Conservation (phyloP, 2,329 filamentous ascomycete genomes). For the Aureobasidium sp. region DNA sequence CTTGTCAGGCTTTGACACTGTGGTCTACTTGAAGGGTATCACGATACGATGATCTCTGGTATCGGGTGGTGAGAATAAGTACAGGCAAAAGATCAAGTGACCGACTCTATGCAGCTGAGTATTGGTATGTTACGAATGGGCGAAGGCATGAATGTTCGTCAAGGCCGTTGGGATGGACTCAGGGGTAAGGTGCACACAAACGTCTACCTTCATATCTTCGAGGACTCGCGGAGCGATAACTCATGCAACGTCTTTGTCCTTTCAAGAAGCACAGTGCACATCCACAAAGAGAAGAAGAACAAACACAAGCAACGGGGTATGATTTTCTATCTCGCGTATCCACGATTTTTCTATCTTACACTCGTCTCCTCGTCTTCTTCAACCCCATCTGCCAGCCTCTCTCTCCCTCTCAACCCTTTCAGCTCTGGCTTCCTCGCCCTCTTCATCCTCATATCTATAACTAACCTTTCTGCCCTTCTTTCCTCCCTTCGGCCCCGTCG, state of each 20-base stretch:
- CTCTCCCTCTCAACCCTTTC: constrained; percentile 44
- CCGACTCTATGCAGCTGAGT: too few relatives aligned
- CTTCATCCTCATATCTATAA: constrained; percentile 38
- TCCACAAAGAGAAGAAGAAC: background rate
- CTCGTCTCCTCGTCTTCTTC: background rate
- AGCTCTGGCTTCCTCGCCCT: constrained; percentile 25
- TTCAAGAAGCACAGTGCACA: background rate
- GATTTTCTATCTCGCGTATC: background rate
- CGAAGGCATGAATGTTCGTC: too few relatives aligned
- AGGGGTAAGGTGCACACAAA: background rate
- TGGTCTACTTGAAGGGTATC: too few relatives aligned
- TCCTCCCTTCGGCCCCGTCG: constrained; percentile 43
- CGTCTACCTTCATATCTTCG: background rate
- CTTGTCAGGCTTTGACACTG: too few relatives aligned
- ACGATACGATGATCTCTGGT: too few relatives aligned
- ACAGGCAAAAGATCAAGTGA: too few relatives aligned
- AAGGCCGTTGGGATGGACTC: background rate
- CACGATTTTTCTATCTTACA: background rate
- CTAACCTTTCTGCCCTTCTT: constrained; percentile 32
- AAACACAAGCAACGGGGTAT: background rate
- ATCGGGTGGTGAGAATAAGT: too few relatives aligned
- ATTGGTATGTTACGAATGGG: too few relatives aligned
- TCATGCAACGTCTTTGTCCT: background rate
- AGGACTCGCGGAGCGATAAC: background rate
- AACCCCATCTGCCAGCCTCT: constrained; percentile 38